Base-by-base conservation (phyloP, 2,329 filamentous ascomycete species). In the Alternaria sp. region DNA sequence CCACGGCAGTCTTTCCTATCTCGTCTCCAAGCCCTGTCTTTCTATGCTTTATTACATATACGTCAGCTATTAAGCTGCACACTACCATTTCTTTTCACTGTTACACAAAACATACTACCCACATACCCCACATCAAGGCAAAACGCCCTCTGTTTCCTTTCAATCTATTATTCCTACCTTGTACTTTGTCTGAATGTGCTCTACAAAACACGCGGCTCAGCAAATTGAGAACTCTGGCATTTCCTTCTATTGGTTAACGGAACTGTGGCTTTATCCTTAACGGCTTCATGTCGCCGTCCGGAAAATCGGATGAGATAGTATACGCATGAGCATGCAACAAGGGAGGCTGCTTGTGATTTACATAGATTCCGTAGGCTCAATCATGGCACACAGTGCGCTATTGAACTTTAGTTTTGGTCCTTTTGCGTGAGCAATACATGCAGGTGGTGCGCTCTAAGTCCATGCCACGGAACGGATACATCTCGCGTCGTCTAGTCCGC, bases 311-410 rank as follows among this genome's bases (percentile, higher is more conserved):
- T 6, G 15, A 23, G 47, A 44, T 50, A 19, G n/a, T 50, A 50
- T 25, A 45, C 30, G 17, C 40, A 43, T 26, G 25, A 46, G 23
- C 36, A 26, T 36, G 23, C 17, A 21, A 44, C 13, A 17, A 13
- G 25, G 54, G 59, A 61, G 59, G 54, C 46, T 51, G n/a, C 32
- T 19, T 57, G 59, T 61, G 15, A 28, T 45, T 57, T 57, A 25
- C 21, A 28, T 61, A 57, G 36, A 57, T 51, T 51, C 54, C 19
- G 21, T 54, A 54, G 9, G 59, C 30, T 57, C 26, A 25, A 57
- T 51, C 43, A 61, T 61, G 21, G 32, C 26, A 57, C 36, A n/a
- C 26, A 51, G n/a, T 61, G 36, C 46, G 26, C 17, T 12, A 10
- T 23, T 36, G 12, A 52, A 32, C n/a, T 30, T 19, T 25, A 23